Percentiles rank a stretch among this genome's conserved stretches.
These are phyloP conservation scores for Fusarium subtropicale DNA, from an alignment of 2,329 filamentous ascomycete genomes.

Conservation along the genomic window DNA sequence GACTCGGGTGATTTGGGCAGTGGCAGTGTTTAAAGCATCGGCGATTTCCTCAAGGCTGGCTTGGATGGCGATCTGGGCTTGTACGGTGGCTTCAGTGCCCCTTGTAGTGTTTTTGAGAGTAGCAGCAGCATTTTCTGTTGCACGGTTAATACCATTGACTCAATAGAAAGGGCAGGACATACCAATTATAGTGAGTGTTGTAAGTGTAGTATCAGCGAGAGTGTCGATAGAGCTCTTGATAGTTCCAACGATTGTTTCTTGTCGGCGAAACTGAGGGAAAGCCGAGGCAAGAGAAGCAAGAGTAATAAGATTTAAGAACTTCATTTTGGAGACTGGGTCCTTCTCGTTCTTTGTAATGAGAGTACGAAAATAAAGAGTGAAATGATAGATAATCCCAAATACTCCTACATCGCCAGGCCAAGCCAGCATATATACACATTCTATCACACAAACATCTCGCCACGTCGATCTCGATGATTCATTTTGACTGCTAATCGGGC, in stretches of 20 bases:
- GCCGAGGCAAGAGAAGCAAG: conserved; percentile 29
- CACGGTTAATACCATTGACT: background rate
- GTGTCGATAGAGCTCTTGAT: background rate
- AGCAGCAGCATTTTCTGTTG: background rate
- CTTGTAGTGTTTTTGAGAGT: background rate
- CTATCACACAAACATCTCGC: background rate
- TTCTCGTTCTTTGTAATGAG: background rate
- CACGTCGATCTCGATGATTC: conserved; percentile 9
- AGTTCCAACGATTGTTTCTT: conserved; percentile 18
- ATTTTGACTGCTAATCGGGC: background rate
- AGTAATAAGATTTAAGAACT: conserved; percentile 29
- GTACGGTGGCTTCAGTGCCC: background rate
- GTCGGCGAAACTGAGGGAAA: conserved; percentile 11
- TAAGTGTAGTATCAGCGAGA: background rate
- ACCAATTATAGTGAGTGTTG: conserved; percentile 12
- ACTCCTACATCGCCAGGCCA: background rate
- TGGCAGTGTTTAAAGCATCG: background rate
- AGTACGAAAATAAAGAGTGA: conserved; percentile 4
- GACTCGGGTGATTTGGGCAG: conserved; percentile 6
- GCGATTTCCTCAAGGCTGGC: conserved; percentile 12
- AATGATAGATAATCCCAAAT: background rate
- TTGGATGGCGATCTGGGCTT: background rate
- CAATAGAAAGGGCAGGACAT: fast-evolving
- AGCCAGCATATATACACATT: conserved; percentile 25
- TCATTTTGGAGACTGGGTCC: conserved; percentile 12